Conservation (phyloP, 108 stramenopile species). For the Skeletonema marinoi region DNA sequence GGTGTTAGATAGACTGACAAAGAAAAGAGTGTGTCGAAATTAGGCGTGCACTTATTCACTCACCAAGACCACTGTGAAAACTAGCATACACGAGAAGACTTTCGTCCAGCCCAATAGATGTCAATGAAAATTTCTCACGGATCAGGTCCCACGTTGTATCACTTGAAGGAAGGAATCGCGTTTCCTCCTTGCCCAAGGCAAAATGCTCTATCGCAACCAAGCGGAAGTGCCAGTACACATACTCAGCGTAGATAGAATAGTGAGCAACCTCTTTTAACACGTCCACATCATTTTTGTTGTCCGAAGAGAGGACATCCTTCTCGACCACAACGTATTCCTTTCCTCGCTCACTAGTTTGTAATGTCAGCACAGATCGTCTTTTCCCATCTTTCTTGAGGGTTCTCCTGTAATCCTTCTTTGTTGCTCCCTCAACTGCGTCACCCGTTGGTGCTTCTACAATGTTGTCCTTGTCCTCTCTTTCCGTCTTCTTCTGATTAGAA, state of each 20-base stretch:
- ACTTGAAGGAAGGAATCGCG: slow-evolving; percentile 11
- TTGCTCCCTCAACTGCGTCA: neutral
- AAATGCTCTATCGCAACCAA: slow-evolving; percentile 26
- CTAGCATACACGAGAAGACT: slow-evolving; percentile 29
- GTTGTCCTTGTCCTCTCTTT: neutral
- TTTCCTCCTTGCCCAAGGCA: slow-evolving; percentile 17
- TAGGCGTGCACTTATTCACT: neutral
- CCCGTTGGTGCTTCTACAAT: neutral
- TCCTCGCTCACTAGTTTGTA: slow-evolving; percentile 17
- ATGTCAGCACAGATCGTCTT: slow-evolving; percentile 24
- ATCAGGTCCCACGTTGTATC: neutral
- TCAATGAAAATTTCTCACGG: slow-evolving; percentile 9
- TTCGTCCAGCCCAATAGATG: slow-evolving; percentile 23
- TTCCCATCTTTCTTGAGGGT: neutral
- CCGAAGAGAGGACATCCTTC: slow-evolving; percentile 25
- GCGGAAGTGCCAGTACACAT: slow-evolving; percentile 25
- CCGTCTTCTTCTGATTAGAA: slow-evolving; percentile 8
- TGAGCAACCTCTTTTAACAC: slow-evolving; percentile 14
- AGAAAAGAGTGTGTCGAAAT: neutral
- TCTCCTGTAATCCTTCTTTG: neutral
- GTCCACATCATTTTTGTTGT: slow-evolving; percentile 28
- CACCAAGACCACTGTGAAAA: slow-evolving; percentile 34
- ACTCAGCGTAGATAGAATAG: slow-evolving; percentile 31
- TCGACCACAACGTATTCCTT: slow-evolving; percentile 19
- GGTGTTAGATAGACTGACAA: neutral